Base-by-base conservation (phyloP, 345 rosid genomes). In the Sonneratia alba region DNA sequence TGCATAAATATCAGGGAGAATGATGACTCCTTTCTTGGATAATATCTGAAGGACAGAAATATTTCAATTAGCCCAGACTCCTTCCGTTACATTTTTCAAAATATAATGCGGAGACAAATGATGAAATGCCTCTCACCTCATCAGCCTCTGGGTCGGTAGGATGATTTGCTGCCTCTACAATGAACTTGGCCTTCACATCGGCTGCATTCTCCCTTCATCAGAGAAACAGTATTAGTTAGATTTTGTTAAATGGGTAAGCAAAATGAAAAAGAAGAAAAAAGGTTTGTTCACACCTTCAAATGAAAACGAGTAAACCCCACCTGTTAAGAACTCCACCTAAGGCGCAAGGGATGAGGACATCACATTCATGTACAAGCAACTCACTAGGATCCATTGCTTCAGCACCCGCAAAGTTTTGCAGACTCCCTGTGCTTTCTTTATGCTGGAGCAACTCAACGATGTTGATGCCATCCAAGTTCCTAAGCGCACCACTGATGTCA, bases 71-170 rank as follows among this genome's bases (percentile, higher is more conserved):
- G 59, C 18, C 22, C 6, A 16, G 22, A 53, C 6, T 53, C 8
- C 63, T n/a, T 47, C 34, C 21, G 13, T 62, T 10, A 62, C 11
- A 24, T 27, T 62, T 27, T n/a, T 21, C 3, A 1, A 10, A 32
- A 34, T 34, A 62, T 14, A 12, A 27, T 62, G 66, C 37, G 11
- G 38, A 27, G 18, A 27, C 37, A 62, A 7, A 11, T 1, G 1
- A 62, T 62, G 36, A 4, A 34, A 62, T 62, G 16, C 36, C 37
- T 27, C 38, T 62, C 77, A 95, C 99, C 88, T 96, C 98, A 71
- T 96, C 99, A 34, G 98, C 99, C 62, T 92, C 98, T 19, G 98
- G 99, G 77, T 96, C 99, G 5, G 96, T 86, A 53, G 99, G 99
- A 83, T 95, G 98, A 76, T 92, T 95, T 75, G 99, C 99, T 40